Conservation (phyloP, 495 filamentous ascomycete genomes). For the Monascus purpureus region DNA sequence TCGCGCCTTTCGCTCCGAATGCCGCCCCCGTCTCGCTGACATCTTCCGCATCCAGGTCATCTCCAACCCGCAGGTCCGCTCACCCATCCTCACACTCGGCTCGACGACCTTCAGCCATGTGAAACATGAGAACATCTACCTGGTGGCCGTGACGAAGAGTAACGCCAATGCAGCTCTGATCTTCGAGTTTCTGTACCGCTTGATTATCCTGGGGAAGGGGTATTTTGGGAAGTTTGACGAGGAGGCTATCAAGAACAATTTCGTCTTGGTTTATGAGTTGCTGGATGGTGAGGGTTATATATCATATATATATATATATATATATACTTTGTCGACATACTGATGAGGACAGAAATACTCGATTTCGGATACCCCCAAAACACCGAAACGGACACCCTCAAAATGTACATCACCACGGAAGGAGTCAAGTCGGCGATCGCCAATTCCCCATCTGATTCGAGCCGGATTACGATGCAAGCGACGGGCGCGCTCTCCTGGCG, state of each 20-base stretch:
- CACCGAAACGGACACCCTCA: conserved; percentile 95
- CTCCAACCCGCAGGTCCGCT: conserved; percentile 94
- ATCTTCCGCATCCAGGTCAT: conserved; percentile 99
- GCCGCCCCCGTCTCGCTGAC: conserved; percentile 89
- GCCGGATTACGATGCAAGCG: conserved; percentile 97
- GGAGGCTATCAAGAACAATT: conserved; percentile 99
- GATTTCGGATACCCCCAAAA: conserved; percentile 99
- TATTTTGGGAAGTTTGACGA: conserved; percentile 99
- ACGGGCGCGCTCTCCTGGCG: conserved; percentile 96
- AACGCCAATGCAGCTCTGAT: conserved; percentile 98
- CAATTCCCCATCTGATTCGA: conserved; percentile 56
- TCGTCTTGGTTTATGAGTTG: conserved; percentile 96
- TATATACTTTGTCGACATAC: no score
- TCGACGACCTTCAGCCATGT: conserved; percentile 99
- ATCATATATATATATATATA: background rate
- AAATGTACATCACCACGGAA: conserved; percentile 99
- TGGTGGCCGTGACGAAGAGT: conserved; percentile 96
- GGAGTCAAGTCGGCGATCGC: conserved; percentile 92
- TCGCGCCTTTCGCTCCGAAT: conserved; percentile 95
- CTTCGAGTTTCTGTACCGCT: conserved; percentile 93
- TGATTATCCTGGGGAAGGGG: conserved; percentile 78
- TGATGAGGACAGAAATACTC: conserved; percentile 60
- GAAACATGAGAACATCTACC: conserved; percentile 98
- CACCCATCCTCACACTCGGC: conserved; percentile 91
- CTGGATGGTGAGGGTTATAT: conserved; percentile 57